phyloP scores from a whole-genome alignment of 208 protist species.

The Trichomonas vaginalis region DNA sequence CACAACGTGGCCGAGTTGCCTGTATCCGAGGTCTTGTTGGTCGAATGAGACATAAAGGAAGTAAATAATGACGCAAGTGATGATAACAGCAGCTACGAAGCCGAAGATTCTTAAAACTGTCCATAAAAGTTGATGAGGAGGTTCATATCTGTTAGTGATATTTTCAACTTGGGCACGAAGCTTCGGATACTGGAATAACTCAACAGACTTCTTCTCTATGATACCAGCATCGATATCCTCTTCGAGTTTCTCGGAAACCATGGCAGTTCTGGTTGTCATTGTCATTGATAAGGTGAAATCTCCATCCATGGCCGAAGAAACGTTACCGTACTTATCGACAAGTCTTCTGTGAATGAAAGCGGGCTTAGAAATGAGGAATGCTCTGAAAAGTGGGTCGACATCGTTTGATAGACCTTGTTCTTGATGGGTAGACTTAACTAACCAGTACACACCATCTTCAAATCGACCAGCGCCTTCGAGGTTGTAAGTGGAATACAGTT shows the following conservation, averaged over 20 bases:
- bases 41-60: background rate
- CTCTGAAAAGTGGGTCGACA: background rate
- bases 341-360: background rate
- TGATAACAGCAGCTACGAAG: background rate
- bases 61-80: background rate
- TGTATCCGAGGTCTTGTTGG: background rate
- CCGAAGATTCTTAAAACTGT: background rate
- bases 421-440: background rate
- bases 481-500: background rate
- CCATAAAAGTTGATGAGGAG: background rate
- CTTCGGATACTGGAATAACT: background rate
- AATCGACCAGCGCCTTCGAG: background rate
- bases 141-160: background rate
- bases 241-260: background rate
- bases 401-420: background rate
- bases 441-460: background rate
- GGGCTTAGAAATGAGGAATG: background rate
- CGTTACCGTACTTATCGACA: background rate
- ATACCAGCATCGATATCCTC: background rate
- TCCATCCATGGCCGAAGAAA: background rate
- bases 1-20: background rate
- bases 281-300: background rate
- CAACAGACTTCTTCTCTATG: background rate
- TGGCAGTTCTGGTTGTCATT: background rate
- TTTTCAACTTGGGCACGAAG: background rate